A percentile compares a stretch with the other conserved stretches of the same genome.
Evolutionary conservation across 495 filamentous ascomycete species (phyloP).

Genomic region (Penicillium lagena): DNA sequence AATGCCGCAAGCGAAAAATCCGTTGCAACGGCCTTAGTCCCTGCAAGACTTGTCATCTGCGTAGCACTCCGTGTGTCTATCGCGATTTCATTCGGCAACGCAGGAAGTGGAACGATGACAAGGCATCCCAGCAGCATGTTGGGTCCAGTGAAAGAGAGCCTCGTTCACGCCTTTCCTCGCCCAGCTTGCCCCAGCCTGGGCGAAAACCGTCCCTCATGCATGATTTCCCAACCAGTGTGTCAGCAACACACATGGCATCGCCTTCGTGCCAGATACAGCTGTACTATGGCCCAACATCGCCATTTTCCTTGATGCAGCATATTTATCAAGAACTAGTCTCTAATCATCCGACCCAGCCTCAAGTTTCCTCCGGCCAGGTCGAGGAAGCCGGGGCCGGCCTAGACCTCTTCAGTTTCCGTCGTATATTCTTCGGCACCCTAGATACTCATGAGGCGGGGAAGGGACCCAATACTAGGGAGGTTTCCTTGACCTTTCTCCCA

Average conservation of each 20-base stretch:
- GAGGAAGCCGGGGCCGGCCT: slow-evolving; percentile 39
- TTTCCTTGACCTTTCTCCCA: slow-evolving; percentile 30
- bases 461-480: slow-evolving; percentile 5
- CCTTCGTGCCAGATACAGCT: slow-evolving; percentile 38
- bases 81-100: slow-evolving; percentile 35
- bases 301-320: slow-evolving; percentile 41
- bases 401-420: slow-evolving; percentile 38
- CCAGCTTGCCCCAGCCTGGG: slow-evolving; percentile 7
- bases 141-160: not conserved
- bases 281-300: slow-evolving; percentile 41
- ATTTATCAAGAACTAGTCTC: slow-evolving; percentile 34
- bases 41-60: slow-evolving; percentile 34
- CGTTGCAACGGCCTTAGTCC: slow-evolving; percentile 35
- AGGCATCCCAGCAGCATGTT: not conserved
- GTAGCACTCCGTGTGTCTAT: slow-evolving; percentile 31
- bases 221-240: slow-evolving; percentile 34
- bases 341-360: slow-evolving; percentile 14
- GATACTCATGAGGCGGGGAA: slow-evolving; percentile 22
- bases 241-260: slow-evolving; percentile 38
- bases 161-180: slow-evolving; percentile 6
- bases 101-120: slow-evolving; percentile 25
- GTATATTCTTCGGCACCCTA: slow-evolving; percentile 39
- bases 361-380: slow-evolving; percentile 23
- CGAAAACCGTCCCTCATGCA: slow-evolving; percentile 19
- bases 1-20: slow-evolving; percentile 40